Conservation (phyloP, 129 eudicot species). For the Flaveria bidentis region DNA sequence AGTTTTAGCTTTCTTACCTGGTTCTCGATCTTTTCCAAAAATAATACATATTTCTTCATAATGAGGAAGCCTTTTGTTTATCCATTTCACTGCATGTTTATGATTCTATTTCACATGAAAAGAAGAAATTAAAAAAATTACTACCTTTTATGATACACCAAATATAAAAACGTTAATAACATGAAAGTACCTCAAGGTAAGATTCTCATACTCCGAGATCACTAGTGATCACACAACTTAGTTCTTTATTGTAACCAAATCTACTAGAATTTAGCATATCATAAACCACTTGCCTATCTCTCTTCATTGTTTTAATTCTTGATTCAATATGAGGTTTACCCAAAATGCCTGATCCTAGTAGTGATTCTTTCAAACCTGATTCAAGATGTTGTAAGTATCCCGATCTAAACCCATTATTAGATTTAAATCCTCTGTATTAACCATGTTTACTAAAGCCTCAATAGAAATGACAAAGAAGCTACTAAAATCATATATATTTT, state of each 20-base stretch:
- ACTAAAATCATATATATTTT: too few species aligned
- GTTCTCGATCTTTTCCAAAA: neutral
- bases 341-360: neutral
- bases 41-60: neutral
- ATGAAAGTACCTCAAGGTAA: too few species aligned
- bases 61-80: neutral
- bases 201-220: too few species aligned
- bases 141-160: neutral
- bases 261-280: conserved; percentile 2
- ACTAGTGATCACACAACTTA: neutral
- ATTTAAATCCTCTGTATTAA: too few species aligned
- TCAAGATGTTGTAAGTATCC: conserved; percentile 8
- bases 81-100: neutral
- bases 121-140: neutral
- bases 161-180: too few species aligned
- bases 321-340: conserved; percentile 5
- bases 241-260: neutral
- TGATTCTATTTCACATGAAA: neutral
- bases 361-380: neutral
- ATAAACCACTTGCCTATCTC: conserved; percentile 8
- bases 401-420: neutral
- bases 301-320: neutral
- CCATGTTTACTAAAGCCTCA: too few species aligned
- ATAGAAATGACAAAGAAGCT: too few species aligned
- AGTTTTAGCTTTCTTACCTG: too few species aligned